Percentiles rank a stretch among this genome's conserved stretches.
phyloP scores from a whole-genome alignment of 345 rosid species.

The Draba incana region DNA sequence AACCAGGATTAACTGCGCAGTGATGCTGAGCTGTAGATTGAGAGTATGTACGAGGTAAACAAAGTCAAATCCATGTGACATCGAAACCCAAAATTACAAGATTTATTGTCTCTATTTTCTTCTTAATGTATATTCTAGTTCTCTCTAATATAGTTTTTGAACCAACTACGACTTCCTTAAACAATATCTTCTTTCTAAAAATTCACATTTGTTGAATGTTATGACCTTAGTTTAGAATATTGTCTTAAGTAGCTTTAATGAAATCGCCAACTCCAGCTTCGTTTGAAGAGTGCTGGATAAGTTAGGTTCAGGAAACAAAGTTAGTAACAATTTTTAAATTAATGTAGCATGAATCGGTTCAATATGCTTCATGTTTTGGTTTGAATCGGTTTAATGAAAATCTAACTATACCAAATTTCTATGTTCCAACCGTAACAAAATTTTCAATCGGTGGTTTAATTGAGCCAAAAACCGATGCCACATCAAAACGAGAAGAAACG shows the following conservation, averaged over 20 bases:
- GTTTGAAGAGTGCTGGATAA: too few relatives aligned
- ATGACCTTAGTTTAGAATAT: neutral
- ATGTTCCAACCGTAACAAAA: too few relatives aligned
- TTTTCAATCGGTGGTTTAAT: too few relatives aligned
- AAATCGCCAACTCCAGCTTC: too few relatives aligned
- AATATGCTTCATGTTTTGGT: too few relatives aligned
- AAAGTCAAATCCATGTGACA: constrained; percentile 19
- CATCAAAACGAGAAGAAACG: too few relatives aligned
- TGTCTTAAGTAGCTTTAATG: neutral
- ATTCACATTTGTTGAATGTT: neutral
- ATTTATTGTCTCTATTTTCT: neutral
- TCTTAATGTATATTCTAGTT: constrained; percentile 23
- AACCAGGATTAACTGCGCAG: constrained; percentile 28
- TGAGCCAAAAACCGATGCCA: too few relatives aligned
- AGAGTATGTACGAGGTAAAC: constrained; percentile 34
- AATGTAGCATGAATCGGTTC: too few relatives aligned
- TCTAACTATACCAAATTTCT: too few relatives aligned
- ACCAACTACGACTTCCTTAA: neutral
- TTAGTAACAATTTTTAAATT: too few relatives aligned
- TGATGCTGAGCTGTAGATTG: constrained; percentile 13
- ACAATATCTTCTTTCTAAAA: neutral
- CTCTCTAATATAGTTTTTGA: constrained; percentile 7
- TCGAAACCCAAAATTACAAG: constrained; percentile 1
- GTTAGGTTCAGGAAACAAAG: too few relatives aligned
- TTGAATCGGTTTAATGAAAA: too few relatives aligned